phyloP scores from a whole-genome alignment of 2,329 filamentous ascomycete genomes.

The Ophiostoma tasmaniense region DNA sequence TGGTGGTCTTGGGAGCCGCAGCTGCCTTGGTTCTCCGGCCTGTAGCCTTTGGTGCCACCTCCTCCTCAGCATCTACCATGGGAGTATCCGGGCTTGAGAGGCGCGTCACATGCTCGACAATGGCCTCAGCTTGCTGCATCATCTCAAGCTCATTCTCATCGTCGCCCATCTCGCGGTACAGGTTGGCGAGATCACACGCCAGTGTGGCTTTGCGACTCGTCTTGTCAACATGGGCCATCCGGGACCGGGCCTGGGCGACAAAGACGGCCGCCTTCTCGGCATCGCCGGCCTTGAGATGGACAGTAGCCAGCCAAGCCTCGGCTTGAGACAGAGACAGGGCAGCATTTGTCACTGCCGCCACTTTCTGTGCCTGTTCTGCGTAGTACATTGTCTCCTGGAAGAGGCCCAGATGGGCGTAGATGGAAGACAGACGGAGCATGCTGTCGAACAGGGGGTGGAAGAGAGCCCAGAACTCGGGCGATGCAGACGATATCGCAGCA shows the following conservation, averaged over 20 bases:
- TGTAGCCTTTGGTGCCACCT: background rate
- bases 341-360: conserved; percentile 61
- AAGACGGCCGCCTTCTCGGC: conserved; percentile 49
- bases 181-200: conserved; percentile 47
- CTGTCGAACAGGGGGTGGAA: conserved; percentile 65
- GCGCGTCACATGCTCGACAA: conserved; percentile 9
- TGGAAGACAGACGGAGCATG: conserved; percentile 62
- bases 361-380: conserved; percentile 70
- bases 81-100: background rate
- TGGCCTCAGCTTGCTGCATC: conserved; percentile 42
- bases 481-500: conserved; percentile 16
- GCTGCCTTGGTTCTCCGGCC: conserved; percentile 23
- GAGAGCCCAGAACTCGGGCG: conserved; percentile 68
- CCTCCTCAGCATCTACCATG: background rate
- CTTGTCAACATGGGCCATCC: conserved; percentile 39
- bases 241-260: conserved; percentile 44
- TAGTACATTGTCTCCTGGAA: conserved; percentile 85
- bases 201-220: conserved; percentile 39
- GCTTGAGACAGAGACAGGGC: conserved; percentile 49
- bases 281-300: conserved; percentile 51
- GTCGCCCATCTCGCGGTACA: conserved; percentile 44
- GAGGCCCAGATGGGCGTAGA: conserved; percentile 78
- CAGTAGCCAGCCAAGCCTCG: conserved; percentile 45
- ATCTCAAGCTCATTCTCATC: conserved; percentile 36
- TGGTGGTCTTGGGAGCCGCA: conserved; percentile 7